Evolutionary conservation across 768 basidiomycete genomes (phyloP).

Genomic region (Trametes cingulata): DNA sequence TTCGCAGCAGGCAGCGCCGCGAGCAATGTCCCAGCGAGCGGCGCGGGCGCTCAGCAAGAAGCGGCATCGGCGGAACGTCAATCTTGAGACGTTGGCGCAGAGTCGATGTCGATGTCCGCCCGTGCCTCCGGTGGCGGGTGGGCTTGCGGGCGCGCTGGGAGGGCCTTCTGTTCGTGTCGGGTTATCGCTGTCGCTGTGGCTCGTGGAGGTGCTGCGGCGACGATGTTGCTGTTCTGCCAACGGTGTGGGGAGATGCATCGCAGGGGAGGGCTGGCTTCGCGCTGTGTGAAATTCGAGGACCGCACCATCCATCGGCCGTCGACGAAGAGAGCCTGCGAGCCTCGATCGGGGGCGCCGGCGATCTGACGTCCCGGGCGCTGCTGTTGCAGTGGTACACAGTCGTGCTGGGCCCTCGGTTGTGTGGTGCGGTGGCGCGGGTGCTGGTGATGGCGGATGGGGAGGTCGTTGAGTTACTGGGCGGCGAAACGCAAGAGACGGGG

Average conservation of each 20-base stretch:
- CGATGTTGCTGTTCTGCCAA: not conserved
- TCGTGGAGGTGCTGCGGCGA: not conserved
- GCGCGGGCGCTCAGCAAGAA: constrained; percentile 22
- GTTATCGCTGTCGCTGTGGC: not conserved
- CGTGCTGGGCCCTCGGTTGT: not conserved
- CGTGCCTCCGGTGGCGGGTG: not conserved
- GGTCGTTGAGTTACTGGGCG: not conserved
- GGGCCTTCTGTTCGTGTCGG: not conserved
- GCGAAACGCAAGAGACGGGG: constrained; percentile 1
- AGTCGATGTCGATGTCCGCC: not conserved
- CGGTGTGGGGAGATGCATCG: constrained; percentile 11
- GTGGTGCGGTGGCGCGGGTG: not conserved
- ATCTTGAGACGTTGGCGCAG: constrained; percentile 20
- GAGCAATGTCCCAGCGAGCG: constrained; percentile 1
- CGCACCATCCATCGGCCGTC: constrained; percentile 8
- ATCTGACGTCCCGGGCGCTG: constrained; percentile 9
- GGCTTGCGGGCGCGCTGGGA: not conserved
- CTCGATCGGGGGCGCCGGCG: constrained; percentile 23
- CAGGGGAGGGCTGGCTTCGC: constrained; percentile 2
- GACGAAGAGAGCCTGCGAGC: not conserved
- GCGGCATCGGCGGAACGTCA: constrained; percentile 28
- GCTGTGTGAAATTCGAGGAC: constrained; percentile 10
- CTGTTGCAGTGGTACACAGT: not conserved
- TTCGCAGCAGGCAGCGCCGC: constrained; percentile 19
- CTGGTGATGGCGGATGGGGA: not conserved